Evolutionary conservation across 2,329 filamentous ascomycete genomes (phyloP).

Genomic region (Pseudogymnoascus sp.): DNA sequence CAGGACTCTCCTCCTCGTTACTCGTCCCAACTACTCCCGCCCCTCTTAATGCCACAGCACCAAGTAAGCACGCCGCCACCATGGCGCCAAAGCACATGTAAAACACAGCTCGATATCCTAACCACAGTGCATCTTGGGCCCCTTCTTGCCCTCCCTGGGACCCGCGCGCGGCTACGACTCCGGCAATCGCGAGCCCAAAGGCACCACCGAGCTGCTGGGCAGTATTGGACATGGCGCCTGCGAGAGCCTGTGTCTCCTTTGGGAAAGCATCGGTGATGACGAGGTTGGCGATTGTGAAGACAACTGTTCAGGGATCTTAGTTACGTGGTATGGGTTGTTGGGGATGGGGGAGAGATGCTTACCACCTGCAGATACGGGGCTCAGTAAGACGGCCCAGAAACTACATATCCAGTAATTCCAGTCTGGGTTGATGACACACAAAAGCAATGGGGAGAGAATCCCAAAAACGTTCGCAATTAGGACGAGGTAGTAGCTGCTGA

Average conservation of each 20-base stretch:
- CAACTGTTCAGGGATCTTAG: neutral
- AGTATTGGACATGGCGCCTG: neutral
- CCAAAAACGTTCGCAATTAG: conserved; percentile 29
- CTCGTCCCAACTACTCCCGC: neutral
- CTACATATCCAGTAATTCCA: conserved; percentile 44
- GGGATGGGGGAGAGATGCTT: neutral
- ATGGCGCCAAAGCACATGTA: neutral
- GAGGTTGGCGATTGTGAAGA: conserved; percentile 6
- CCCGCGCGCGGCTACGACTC: neutral
- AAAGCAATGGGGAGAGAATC: conserved; percentile 38
- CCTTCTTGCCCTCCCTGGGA: neutral
- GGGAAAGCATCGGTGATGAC: neutral
- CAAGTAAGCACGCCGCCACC: neutral
- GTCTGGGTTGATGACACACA: conserved; percentile 41
- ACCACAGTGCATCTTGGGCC: neutral
- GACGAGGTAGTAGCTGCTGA: conserved; percentile 35
- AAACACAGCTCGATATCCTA: conserved; percentile 1
- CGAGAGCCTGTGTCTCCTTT: conserved; percentile 4
- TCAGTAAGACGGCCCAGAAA: conserved; percentile 28
- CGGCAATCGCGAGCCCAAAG: neutral
- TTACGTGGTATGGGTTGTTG: too few species aligned
- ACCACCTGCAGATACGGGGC: neutral
- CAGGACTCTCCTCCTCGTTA: neutral
- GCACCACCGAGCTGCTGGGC: neutral
- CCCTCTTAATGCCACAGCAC: neutral